Base-by-base conservation (phyloP, 352 stramenopile genomes). In the Pilasporangium apinafurcum region DNA sequence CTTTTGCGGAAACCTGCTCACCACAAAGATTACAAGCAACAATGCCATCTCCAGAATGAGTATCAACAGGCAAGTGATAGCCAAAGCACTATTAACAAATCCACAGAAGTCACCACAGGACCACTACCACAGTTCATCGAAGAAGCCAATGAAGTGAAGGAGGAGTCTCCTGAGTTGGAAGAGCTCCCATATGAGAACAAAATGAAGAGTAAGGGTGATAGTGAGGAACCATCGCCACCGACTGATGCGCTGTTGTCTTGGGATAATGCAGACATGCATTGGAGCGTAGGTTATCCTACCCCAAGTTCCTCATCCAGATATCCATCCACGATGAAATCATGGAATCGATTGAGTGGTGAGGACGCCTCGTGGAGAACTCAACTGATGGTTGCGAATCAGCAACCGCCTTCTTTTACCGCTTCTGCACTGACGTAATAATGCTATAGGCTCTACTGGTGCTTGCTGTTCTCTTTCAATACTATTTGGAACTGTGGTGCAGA, bases 401-500 rank as follows among this genome's bases (percentile, higher is more conserved):
- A n/a, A n/a, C n/a, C n/a, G n/a, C n/a, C n/a, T n/a, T n/a, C n/a
- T n/a, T n/a, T n/a, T n/a, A n/a, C n/a, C n/a, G n/a, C n/a, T n/a
- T n/a, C n/a, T n/a, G n/a, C n/a, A n/a, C n/a, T n/a, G n/a, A n/a
- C n/a, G n/a, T n/a, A n/a, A n/a, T n/a, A n/a, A n/a, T n/a, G n/a
- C n/a, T n/a, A n/a, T n/a, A n/a, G n/a, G n/a, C n/a, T n/a, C n/a
- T n/a, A n/a, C n/a, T n/a, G n/a, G n/a, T n/a, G n/a, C n/a, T n/a
- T n/a, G n/a, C n/a, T n/a, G n/a, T n/a, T n/a, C n/a, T n/a, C n/a
- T n/a, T n/a, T n/a, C n/a, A n/a, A n/a, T n/a, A n/a, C n/a, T n/a
- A n/a, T n/a, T n/a, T n/a, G n/a, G n/a, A n/a, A n/a, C n/a, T 21
- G 31, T 38, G 17, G 38, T 22, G 22, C 22, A 89, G 38, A 28